Percentiles rank a stretch among this genome's conserved stretches.
phyloP scores from a whole-genome alignment of 148 eudicot species.

The Rhododendron kiyosumense region DNA sequence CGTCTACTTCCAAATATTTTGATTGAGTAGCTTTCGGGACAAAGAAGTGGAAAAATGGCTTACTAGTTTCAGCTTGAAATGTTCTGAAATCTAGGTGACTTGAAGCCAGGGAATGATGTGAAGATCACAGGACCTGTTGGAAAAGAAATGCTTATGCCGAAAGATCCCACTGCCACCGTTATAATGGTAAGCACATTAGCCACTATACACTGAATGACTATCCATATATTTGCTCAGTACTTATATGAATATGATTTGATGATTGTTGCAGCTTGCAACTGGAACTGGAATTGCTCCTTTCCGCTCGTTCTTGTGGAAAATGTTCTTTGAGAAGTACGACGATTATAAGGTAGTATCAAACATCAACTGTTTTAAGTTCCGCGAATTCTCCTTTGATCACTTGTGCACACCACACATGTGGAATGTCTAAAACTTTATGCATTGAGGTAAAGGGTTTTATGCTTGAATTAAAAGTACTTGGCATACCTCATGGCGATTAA shows the following conservation, averaged over 20 bases:
- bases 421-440: not conserved
- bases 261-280: conserved; percentile 73
- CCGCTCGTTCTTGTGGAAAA: conserved; percentile 97
- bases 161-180: conserved; percentile 85
- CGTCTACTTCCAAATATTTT: not conserved
- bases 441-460: not conserved
- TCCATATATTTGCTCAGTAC: not conserved
- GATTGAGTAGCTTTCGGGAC: not conserved
- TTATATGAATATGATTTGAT: not conserved
- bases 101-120: conserved; percentile 85
- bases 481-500: not conserved
- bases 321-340: conserved; percentile 95
- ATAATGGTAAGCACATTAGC: conserved; percentile 47
- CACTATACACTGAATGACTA: not conserved
- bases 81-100: conserved; percentile 58
- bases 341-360: conserved; percentile 67
- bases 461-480: not conserved
- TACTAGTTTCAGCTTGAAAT: not conserved
- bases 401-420: not conserved
- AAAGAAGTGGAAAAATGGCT: conserved; percentile 8
- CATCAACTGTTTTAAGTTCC: not conserved
- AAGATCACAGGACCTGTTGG: conserved; percentile 97
- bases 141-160: conserved; percentile 99
- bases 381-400: not conserved
- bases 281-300: conserved; percentile 99